A percentile compares a stretch with the other conserved stretches of the same genome.
Evolutionary conservation across 2,329 filamentous ascomycete genomes (phyloP).

Genomic region (Diplodia scrobiculata): DNA sequence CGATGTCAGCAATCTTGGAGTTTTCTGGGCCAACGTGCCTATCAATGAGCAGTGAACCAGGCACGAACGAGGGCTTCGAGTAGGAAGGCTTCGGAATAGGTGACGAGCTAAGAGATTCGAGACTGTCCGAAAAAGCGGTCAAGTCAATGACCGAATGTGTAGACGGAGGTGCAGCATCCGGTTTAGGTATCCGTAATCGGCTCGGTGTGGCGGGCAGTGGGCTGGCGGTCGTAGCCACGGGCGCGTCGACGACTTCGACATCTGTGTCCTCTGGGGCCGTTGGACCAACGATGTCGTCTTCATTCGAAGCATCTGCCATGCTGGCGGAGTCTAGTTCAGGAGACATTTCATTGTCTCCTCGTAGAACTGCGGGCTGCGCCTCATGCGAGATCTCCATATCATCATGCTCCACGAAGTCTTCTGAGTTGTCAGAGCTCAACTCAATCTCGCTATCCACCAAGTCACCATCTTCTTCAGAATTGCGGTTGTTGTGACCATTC

Average conservation of each 20-base stretch:
- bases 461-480: slow-evolving; percentile 49
- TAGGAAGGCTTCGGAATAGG: neutral
- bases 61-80: too few relatives aligned
- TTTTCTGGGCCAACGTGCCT: slow-evolving; percentile 28
- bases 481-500: slow-evolving; percentile 5
- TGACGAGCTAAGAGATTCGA: neutral
- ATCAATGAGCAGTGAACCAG: neutral
- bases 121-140: slow-evolving; percentile 1
- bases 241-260: neutral
- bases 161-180: neutral
- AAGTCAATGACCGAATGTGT: slow-evolving; percentile 13
- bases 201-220: neutral
- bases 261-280: neutral
- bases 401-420: slow-evolving; percentile 55
- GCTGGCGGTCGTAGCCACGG: neutral
- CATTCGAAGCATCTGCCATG: neutral
- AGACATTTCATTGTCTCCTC: neutral
- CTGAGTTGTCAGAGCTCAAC: slow-evolving; percentile 48
- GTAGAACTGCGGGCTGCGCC: neutral
- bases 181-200: neutral
- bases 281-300: neutral
- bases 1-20: slow-evolving; percentile 36
- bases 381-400: neutral
- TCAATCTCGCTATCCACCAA: slow-evolving; percentile 42
- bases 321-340: neutral